A percentile compares a stretch with the other conserved stretches of the same genome.
Conservation (phyloP, 1,284 basidiomycete genomes). For the Cutaneotrichosporon sp. region DNA sequence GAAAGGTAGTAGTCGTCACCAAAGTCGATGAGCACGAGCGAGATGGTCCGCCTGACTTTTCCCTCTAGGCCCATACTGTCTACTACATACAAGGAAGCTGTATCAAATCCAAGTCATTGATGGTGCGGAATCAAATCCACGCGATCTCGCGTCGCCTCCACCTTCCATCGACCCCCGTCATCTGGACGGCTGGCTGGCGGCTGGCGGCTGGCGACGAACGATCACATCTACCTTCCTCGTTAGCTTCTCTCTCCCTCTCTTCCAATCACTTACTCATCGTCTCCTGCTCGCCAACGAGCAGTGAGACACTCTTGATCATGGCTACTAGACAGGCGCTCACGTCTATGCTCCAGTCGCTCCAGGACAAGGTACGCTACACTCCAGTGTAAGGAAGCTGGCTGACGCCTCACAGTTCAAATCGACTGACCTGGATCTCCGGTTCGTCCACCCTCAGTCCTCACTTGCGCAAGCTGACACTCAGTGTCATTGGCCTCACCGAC, state of each 20-base stretch:
- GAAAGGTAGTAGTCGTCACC: background rate
- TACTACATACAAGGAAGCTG: background rate
- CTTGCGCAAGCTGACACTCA: constrained; percentile 46
- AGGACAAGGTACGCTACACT: constrained; percentile 23
- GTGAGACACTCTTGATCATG: constrained; percentile 12
- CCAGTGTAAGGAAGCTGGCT: background rate
- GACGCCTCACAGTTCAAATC: constrained; percentile 39
- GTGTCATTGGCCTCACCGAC: constrained; percentile 93
- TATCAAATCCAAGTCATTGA: constrained; percentile 7
- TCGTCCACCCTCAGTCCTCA: constrained; percentile 1
- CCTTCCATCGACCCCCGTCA: background rate
- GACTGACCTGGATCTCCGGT: constrained; percentile 47
- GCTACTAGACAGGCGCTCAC: constrained; percentile 19
- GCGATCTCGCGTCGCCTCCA: constrained; percentile 2
- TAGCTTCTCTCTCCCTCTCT: constrained; percentile 9
- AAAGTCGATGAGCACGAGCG: background rate
- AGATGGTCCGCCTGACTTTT: constrained; percentile 9
- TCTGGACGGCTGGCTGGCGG: background rate
- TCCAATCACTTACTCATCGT: constrained; percentile 7
- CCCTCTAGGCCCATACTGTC: background rate
- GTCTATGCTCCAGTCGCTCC: constrained; percentile 23
- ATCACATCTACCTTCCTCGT: background rate
- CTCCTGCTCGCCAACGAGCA: background rate
- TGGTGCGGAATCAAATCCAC: constrained; percentile 1
- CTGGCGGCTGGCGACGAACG: background rate